Conservation (phyloP, 1,284 basidiomycete genomes). For the Trichosporon sp. region DNA sequence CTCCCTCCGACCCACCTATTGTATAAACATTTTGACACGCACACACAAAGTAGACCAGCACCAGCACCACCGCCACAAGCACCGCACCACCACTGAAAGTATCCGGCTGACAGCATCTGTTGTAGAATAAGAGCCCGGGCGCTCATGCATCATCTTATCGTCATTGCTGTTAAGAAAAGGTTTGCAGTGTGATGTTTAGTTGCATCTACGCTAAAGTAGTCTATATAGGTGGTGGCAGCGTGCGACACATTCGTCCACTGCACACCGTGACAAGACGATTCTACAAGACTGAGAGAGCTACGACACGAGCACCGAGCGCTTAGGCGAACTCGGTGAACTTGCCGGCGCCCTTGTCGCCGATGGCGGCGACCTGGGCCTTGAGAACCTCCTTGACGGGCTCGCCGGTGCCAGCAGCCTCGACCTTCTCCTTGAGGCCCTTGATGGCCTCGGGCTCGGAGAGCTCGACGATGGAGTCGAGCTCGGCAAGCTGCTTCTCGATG, state of each 20-base stretch:
- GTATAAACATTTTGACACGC: neutral
- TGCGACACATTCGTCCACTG: neutral
- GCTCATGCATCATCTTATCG: neutral
- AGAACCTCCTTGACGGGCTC: constrained; percentile 45
- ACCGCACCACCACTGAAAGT: neutral
- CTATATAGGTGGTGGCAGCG: neutral
- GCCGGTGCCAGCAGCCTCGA: constrained; percentile 51
- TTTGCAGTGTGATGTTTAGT: neutral
- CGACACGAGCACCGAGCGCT: neutral
- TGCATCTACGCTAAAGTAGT: neutral
- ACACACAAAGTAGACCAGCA: too few relatives aligned
- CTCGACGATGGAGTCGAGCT: constrained; percentile 53
- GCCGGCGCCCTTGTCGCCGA: constrained; percentile 45
- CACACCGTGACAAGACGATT: neutral
- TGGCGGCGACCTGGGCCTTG: constrained; percentile 33
- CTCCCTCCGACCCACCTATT: neutral
- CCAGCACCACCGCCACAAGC: too few relatives aligned
- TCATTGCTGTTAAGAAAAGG: neutral
- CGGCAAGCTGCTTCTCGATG: constrained; percentile 55
- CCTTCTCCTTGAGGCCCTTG: constrained; percentile 52
- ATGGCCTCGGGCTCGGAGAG: constrained; percentile 54
- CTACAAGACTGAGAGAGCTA: neutral
- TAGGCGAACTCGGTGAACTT: constrained; percentile 53
- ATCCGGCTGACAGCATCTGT: neutral
- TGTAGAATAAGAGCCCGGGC: neutral